Conservation (phyloP, 116 monocot genomes). For the Phalaenopsis hybrid region DNA sequence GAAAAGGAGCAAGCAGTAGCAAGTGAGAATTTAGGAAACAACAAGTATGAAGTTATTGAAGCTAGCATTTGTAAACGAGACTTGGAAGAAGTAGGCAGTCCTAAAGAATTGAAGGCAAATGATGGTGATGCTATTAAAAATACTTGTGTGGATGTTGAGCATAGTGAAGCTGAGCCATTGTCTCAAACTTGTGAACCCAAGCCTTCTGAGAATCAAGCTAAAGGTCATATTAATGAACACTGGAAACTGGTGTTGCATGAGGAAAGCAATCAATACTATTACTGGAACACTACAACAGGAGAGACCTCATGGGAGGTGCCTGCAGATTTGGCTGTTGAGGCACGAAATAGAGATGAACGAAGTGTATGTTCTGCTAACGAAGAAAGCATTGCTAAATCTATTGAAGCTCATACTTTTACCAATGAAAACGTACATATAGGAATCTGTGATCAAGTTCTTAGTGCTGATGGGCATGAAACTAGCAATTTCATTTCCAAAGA, state of each 20-base stretch:
- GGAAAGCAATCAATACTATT: constrained; percentile 76
- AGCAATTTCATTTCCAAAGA: constrained; percentile 14
- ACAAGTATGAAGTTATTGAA: constrained; percentile 13
- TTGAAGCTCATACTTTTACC: constrained; percentile 3
- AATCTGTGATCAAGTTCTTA: constrained; percentile 15
- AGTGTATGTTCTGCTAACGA: constrained; percentile 18
- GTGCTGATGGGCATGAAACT: constrained; percentile 14
- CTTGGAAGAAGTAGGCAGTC: constrained; percentile 14
- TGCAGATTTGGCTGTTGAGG: constrained; percentile 19
- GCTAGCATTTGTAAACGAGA: constrained; percentile 17
- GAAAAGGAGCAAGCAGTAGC: constrained; percentile 17
- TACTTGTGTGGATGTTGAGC: constrained; percentile 13
- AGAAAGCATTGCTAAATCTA: constrained; percentile 7
- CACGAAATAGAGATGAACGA: constrained; percentile 14
- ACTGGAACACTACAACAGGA: constrained; percentile 90
- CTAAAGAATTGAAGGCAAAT: constrained; percentile 9
- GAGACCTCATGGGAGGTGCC: constrained; percentile 97
- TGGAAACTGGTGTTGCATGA: constrained; percentile 88
- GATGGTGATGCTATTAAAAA: constrained; percentile 16
- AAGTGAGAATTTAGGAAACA: constrained; percentile 4
- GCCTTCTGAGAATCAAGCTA: constrained; percentile 31
- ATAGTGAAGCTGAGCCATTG: constrained; percentile 8
- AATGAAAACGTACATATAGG: background rate
- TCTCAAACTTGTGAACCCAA: constrained; percentile 18
- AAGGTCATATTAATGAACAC: constrained; percentile 40